A percentile compares a stretch with the other conserved stretches of the same genome.
Conservation (phyloP, 768 basidiomycete species). For the Kwoniella sp. region DNA sequence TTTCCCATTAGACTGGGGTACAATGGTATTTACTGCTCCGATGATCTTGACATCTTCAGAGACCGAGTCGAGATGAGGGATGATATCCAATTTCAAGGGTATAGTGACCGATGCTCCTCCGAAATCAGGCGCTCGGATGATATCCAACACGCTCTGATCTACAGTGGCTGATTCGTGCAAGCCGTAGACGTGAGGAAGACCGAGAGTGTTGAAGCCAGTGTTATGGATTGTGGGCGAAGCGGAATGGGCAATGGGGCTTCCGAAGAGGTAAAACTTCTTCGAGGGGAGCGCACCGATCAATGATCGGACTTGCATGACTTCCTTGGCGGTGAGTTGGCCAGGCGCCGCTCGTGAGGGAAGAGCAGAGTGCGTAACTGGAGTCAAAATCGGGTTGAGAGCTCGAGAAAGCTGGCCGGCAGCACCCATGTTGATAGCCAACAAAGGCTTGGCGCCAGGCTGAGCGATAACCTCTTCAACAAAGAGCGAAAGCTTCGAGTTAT, state of each 20-base stretch:
- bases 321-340: constrained; percentile 83
- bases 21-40: constrained; percentile 93
- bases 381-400: constrained; percentile 79
- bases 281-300: constrained; percentile 77
- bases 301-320: constrained; percentile 80
- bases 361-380: constrained; percentile 84
- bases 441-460: constrained; percentile 67
- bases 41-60: constrained; percentile 80
- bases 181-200: constrained; percentile 78
- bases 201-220: constrained; percentile 75
- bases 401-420: constrained; percentile 81
- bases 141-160: constrained; percentile 66
- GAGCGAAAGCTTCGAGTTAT: constrained; percentile 75
- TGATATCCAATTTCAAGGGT: constrained; percentile 88
- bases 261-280: constrained; percentile 80
- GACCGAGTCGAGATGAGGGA: constrained; percentile 75
- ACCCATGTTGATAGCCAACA: constrained; percentile 96
- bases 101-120: constrained; percentile 97
- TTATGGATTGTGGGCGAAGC: constrained; percentile 94
- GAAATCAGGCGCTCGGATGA: constrained; percentile 70
- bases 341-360: constrained; percentile 87
- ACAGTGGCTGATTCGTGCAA: constrained; percentile 74
- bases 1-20: constrained; percentile 60
- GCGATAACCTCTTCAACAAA: constrained; percentile 65
- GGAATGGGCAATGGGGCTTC: constrained; percentile 81